Conservation (phyloP, 441 rosid species). For the Cnidoscolus chayamansa region DNA sequence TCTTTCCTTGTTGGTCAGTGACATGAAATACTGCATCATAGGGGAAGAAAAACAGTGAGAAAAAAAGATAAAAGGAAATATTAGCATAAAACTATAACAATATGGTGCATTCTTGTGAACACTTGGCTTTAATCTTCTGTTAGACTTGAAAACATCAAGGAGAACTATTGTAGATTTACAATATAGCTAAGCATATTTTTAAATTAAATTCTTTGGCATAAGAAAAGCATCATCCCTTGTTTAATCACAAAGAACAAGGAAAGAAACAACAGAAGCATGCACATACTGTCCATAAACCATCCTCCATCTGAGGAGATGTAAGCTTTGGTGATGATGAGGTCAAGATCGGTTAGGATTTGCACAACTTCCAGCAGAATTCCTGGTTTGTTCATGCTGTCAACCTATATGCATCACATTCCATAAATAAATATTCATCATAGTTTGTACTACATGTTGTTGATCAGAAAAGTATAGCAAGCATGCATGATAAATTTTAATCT, state of each 20-base stretch:
- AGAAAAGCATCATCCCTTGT: not conserved
- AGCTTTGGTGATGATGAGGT: slow-evolving; percentile 79
- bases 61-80: not conserved
- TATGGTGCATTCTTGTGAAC: not conserved
- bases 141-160: not conserved
- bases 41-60: slow-evolving; percentile 11
- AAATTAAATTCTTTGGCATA: not conserved
- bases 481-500: not conserved
- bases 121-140: not conserved
- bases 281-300: slow-evolving; percentile 96
- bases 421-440: not conserved
- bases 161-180: not conserved
- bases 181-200: not conserved
- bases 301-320: slow-evolving; percentile 95
- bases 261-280: not conserved
- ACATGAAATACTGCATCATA: slow-evolving; percentile 63
- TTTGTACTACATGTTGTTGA: not conserved
- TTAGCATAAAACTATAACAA: not conserved
- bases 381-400: slow-evolving; percentile 87
- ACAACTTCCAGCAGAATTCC: slow-evolving; percentile 94
- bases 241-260: not conserved
- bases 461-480: slow-evolving; percentile 1
- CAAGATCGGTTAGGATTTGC: slow-evolving; percentile 77
- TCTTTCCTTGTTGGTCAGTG: slow-evolving; percentile 81
- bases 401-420: slow-evolving; percentile 35